Conservation (phyloP, 106 monocot genomes). For the Ottelia alismoides region DNA sequence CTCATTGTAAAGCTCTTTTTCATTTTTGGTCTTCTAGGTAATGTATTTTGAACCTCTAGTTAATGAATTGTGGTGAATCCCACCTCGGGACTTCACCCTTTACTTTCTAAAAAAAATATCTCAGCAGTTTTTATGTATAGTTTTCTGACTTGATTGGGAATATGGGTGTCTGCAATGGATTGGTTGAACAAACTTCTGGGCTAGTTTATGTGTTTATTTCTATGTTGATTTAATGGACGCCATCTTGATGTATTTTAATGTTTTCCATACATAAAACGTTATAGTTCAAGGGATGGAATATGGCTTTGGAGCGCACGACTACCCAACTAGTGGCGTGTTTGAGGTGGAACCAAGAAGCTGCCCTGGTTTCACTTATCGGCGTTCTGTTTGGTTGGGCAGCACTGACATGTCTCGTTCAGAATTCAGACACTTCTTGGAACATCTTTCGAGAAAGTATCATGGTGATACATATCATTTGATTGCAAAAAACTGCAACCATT, state of each 20-base stretch:
- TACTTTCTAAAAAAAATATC: no score
- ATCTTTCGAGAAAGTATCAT: constrained; percentile 12
- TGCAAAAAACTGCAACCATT: constrained; percentile 25
- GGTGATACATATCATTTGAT: constrained; percentile 20
- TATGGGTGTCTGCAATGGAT: no score
- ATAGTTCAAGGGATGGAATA: constrained; percentile 24
- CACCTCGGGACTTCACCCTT: no score
- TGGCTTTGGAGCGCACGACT: constrained; percentile 15
- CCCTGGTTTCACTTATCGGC: constrained; percentile 15
- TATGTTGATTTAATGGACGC: no score
- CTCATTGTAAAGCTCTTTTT: no score
- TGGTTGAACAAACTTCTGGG: no score
- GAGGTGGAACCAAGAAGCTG: constrained; percentile 16
- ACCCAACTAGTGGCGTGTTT: constrained; percentile 16
- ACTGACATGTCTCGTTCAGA: constrained; percentile 4
- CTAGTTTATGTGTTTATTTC: background rate
- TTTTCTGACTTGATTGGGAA: no score
- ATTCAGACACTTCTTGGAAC: constrained; percentile 11
- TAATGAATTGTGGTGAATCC: no score
- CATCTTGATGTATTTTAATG: background rate
- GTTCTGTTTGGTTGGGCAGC: constrained; percentile 15
- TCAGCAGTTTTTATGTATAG: background rate
- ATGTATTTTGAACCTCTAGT: no score
- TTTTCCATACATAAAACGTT: background rate
- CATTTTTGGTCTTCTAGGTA: no score